Base-by-base conservation (phyloP, 768 basidiomycete genomes). In the Rhodotorula diobovata region DNA sequence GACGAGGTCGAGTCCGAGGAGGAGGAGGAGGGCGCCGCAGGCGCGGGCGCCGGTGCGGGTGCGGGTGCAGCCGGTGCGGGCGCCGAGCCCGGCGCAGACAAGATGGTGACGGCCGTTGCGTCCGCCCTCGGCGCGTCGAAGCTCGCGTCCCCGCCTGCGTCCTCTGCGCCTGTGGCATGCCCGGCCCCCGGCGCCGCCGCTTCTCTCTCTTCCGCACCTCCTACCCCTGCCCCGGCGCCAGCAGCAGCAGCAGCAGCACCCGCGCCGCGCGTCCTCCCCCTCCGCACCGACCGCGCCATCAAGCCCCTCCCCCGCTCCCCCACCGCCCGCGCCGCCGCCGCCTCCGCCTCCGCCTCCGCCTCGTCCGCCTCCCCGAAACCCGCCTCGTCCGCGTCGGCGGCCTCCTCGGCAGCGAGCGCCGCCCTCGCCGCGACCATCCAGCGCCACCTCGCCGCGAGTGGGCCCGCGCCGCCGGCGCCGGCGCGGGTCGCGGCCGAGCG, bases 341-440 rank as follows among this genome's bases (percentile, higher is more conserved):
- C 51, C 25, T 30, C 50, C 41, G 9, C 62, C 3, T 39, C 50
- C 14, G n/a, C 28, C 37, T 30, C 50, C 0, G 12, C 48, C 3
- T 48, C 61, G 46, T 35, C 32, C 37, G n/a, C 10, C 18, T 53
- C 41, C 14, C 41, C 6, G 14, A 43, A 43, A 43, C 5, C 30
- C 2, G 18, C 20, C 65, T 4, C 39, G 21, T 28, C 46, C n/a
- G 20, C 39, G 7, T 14, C 39, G 41, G 41, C 41, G 14, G 41
- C 41, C 8, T 63, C 2, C 30, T 58, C 48, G 9, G 32, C 32
- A 21, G 68, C 68, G 30, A 54, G 50, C 20, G 59, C 60, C 15
- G 69, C 69, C 15, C 70, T 71, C 64, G 65, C 63, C 4, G 64
- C 64, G 15, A 41, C 37, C 16, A 71, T 71, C n/a, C 64, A 71